phyloP scores from a whole-genome alignment of 2,329 filamentous ascomycete genomes.

The Thermoascus crustaceus region DNA sequence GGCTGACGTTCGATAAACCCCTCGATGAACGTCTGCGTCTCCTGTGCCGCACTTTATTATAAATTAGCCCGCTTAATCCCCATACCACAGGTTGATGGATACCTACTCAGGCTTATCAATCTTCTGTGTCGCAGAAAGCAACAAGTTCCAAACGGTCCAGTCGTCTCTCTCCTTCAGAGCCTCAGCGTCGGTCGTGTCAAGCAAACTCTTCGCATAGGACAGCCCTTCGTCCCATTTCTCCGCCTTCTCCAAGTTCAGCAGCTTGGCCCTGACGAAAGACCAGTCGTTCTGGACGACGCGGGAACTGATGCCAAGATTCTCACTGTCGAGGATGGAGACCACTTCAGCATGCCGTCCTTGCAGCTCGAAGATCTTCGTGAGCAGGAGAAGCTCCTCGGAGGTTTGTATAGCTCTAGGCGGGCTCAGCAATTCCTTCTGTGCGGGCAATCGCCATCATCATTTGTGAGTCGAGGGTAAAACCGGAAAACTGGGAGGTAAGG shows the following conservation, averaged over 20 bases:
- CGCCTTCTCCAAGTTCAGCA: slow-evolving; percentile 29
- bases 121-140: slow-evolving; percentile 28
- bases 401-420: slow-evolving; percentile 38
- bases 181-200: slow-evolving; percentile 28
- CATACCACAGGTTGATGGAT: neutral
- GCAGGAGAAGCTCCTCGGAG: slow-evolving; percentile 38
- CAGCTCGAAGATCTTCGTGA: slow-evolving; percentile 36
- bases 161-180: slow-evolving; percentile 33
- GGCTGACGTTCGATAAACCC: slow-evolving; percentile 25
- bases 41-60: slow-evolving; percentile 19
- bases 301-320: slow-evolving; percentile 35
- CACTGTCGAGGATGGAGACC: slow-evolving; percentile 34
- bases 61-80: neutral
- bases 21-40: slow-evolving; percentile 26
- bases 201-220: slow-evolving; percentile 27
- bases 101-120: slow-evolving; percentile 28
- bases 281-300: slow-evolving; percentile 37
- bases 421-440: slow-evolving; percentile 34
- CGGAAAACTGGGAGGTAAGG: neutral
- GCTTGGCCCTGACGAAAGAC: slow-evolving; percentile 31
- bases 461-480: slow-evolving; percentile 7
- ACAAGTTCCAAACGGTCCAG: slow-evolving; percentile 39
- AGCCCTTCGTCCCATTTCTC: slow-evolving; percentile 33
- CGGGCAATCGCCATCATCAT: slow-evolving; percentile 12
- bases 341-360: slow-evolving; percentile 34